These are phyloP conservation scores for Penicillium concentricum DNA, from an alignment of 2,329 filamentous ascomycete genomes.

Conservation along the genomic window DNA sequence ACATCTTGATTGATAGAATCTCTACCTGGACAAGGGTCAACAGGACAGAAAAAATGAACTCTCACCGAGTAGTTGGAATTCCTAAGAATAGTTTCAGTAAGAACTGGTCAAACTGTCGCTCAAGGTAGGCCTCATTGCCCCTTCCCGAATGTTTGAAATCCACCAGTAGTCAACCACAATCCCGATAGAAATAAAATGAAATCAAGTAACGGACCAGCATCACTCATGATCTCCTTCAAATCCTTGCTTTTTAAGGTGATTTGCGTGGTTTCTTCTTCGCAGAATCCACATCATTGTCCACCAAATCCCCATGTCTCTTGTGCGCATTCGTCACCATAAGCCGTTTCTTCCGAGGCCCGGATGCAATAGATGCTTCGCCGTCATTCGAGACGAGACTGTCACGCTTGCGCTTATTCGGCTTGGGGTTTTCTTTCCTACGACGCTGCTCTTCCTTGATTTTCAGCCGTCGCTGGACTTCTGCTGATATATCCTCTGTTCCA, in stretches of 20 bases:
- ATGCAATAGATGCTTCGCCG: slow-evolving; percentile 15
- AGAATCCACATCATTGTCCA: slow-evolving; percentile 1
- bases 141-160: not conserved
- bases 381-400: slow-evolving; percentile 36
- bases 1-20: not conserved
- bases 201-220: not conserved
- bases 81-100: not conserved
- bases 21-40: not conserved
- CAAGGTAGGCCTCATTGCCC: not conserved
- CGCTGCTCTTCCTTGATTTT: slow-evolving; percentile 44
- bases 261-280: slow-evolving; percentile 6
- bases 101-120: not conserved
- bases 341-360: slow-evolving; percentile 25
- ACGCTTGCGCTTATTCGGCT: slow-evolving; percentile 41
- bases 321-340: slow-evolving; percentile 5
- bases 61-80: not conserved
- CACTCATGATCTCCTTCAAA: not conserved
- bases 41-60: not conserved
- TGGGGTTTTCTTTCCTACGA: slow-evolving; percentile 27
- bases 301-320: slow-evolving; percentile 4
- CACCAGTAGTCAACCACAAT: not conserved
- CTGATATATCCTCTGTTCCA: slow-evolving; percentile 47
- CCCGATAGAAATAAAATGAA: not conserved
- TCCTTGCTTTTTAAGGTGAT: not conserved
- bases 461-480: slow-evolving; percentile 46